Conservation (phyloP, 768 basidiomycete genomes). For the Termitomyces sp. region DNA sequence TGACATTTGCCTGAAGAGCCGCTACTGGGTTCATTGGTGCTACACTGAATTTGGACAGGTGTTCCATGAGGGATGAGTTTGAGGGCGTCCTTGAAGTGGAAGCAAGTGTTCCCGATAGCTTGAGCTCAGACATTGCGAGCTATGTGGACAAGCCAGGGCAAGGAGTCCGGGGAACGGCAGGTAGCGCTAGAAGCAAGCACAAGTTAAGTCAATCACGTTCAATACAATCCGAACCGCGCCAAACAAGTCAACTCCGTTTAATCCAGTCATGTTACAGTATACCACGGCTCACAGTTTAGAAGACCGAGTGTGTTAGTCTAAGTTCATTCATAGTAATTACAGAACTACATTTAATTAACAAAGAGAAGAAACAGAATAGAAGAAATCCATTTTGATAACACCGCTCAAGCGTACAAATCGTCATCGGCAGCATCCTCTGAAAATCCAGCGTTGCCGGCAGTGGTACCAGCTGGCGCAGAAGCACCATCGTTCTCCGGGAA, state of each 20-base stretch:
- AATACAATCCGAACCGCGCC: not conserved
- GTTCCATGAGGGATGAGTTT: conserved; percentile 54
- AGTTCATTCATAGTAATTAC: conserved; percentile 2
- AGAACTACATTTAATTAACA: conserved; percentile 4
- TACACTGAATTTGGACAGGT: conserved; percentile 53
- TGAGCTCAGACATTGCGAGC: conserved; percentile 8
- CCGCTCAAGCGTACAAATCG: conserved; percentile 75
- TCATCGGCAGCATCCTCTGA: conserved; percentile 80
- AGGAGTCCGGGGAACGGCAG: not conserved
- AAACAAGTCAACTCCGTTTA: conserved; percentile 1
- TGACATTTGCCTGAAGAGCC: conserved; percentile 65
- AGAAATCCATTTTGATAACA: conserved; percentile 1
- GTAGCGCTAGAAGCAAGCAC: not conserved
- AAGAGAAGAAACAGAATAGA: not conserved
- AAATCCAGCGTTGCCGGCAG: conserved; percentile 67
- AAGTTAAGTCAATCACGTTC: not conserved
- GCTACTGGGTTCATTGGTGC: conserved; percentile 58
- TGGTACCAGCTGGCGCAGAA: conserved; percentile 29
- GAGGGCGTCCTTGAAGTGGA: conserved; percentile 49
- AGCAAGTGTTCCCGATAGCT: conserved; percentile 19
- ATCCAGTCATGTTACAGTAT: not conserved
- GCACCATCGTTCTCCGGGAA: conserved; percentile 77
- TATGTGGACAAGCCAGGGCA: conserved; percentile 2
- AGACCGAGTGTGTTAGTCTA: not conserved
- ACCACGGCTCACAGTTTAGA: not conserved